Evolutionary conservation across 371 early-diverging fungal species (phyloP), one percentile per base, ranked within the genome.

Genomic region (Mortierella sp.): DNA sequence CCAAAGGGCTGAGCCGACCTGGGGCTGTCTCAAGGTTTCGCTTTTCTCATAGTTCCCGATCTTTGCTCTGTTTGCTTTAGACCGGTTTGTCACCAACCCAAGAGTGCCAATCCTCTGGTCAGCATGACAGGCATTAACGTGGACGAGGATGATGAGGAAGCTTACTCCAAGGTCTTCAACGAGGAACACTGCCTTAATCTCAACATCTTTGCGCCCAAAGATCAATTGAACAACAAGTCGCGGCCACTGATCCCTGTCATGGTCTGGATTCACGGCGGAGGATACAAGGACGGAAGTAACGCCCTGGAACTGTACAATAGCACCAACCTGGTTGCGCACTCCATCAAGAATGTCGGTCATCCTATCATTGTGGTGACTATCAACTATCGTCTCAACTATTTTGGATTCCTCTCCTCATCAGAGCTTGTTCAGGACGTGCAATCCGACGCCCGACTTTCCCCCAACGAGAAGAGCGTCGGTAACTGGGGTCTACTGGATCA

Each of bases 401-500:
- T 81, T 41, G 81, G 81, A 12, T 81, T 82, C 43, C 64, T 81
- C 4, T 58, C 76, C 1, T 72, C 76, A 14, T 26, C 62, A 3
- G 81, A 79, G 19, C 47, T 81, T n/a, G 69, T 71, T 5, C 51
- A 62, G 39, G 78, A 70, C 28, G 19, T 71, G 1, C 59, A 67
- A 19, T 45, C 58, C 9, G 63, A 70, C 30, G 38, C 56, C 14
- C 46, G 64, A 24, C 50, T 63, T 23, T 43, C 61, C 1, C 21
- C 57, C 19, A 48, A 43, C 27, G 61, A 60, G 16, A 67, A 63
- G 23, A 45, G 49, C 30, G 67, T 78, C 12, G 81, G 81, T 13
- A 85, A 86, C 62, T 71, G 65, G 61, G 87, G 85, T 5, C 54
- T 86, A 3, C 55, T 73, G 45, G 86, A 87, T 58, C 84, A 85